Evolutionary conservation across 371 early-diverging fungal genomes (phyloP).

Genomic region (Spiromyces aspiralis): DNA sequence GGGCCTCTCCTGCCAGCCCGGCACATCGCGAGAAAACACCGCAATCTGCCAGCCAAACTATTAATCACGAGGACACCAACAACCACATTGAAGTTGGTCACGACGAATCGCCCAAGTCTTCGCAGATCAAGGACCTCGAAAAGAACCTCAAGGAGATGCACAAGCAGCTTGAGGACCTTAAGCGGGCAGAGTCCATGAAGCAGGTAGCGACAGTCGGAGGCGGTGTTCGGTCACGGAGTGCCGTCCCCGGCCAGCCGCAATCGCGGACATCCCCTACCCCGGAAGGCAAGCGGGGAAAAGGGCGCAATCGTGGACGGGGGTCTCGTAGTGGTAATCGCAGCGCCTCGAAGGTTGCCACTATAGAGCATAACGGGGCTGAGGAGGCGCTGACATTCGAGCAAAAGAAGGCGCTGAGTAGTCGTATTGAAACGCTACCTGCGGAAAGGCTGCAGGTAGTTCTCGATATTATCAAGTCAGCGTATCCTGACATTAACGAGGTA

Average conservation of each 20-base stretch:
- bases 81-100: conserved; percentile 10
- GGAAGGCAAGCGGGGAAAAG: conserved; percentile 14
- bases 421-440: conserved; percentile 60
- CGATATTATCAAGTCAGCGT: conserved; percentile 66
- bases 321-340: conserved; percentile 9
- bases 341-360: conserved; percentile 3
- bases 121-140: conserved; percentile 43
- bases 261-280: conserved; percentile 6
- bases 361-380: no score
- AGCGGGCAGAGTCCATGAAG: conserved; percentile 21
- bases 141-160: conserved; percentile 43
- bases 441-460: conserved; percentile 64
- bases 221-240: neutral
- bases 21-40: conserved; percentile 2
- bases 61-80: conserved; percentile 27
- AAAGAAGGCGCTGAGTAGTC: conserved; percentile 72
- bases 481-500: conserved; percentile 53
- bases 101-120: neutral
- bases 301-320: conserved; percentile 13
- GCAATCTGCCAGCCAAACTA: conserved; percentile 17
- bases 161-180: conserved; percentile 46
- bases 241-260: neutral
- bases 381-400: conserved; percentile 65
- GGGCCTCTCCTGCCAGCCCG: conserved; percentile 1
- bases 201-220: neutral